Evolutionary conservation across 1,284 basidiomycete genomes (phyloP).

Genomic region (Meira nashicola): DNA sequence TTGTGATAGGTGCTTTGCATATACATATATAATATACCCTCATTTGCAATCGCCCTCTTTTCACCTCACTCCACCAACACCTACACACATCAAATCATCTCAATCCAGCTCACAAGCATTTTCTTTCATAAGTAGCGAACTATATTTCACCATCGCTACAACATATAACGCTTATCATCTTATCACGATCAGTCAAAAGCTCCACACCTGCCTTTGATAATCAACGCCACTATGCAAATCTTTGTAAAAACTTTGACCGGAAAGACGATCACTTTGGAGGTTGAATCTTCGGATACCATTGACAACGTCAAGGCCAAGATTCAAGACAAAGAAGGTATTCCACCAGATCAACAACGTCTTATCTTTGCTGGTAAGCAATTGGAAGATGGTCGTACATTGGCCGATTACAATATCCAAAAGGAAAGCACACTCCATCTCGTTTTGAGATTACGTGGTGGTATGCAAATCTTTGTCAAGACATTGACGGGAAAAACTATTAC

Average conservation of each 20-base stretch:
- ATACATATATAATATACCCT: too few species aligned
- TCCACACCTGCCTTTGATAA: background rate
- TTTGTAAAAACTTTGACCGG: conserved; percentile 36
- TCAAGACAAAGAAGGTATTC: conserved; percentile 67
- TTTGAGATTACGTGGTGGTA: conserved; percentile 72
- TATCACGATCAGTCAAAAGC: background rate
- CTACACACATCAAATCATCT: background rate
- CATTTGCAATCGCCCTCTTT: background rate
- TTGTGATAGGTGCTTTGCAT: background rate
- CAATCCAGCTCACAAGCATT: background rate
- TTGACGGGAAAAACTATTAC: conserved; percentile 60
- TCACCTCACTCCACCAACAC: background rate
- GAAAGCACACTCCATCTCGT: conserved; percentile 97
- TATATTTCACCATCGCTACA: too few species aligned
- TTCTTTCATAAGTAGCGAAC: background rate
- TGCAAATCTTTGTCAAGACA: conserved; percentile 57
- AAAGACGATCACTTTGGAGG: conserved; percentile 55
- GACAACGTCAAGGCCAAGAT: conserved; percentile 56
- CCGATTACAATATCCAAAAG: conserved; percentile 79
- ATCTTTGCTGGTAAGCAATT: conserved; percentile 99
- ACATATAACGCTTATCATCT: too few species aligned
- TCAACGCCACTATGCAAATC: conserved; percentile 26
- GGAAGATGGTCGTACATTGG: conserved; percentile 56
- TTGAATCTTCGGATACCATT: conserved; percentile 54
- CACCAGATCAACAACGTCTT: conserved; percentile 91